Evolutionary conservation across 345 rosid genomes (phyloP), one percentile per base, ranked within the genome.

Genomic region (Alliaria petiolata): DNA sequence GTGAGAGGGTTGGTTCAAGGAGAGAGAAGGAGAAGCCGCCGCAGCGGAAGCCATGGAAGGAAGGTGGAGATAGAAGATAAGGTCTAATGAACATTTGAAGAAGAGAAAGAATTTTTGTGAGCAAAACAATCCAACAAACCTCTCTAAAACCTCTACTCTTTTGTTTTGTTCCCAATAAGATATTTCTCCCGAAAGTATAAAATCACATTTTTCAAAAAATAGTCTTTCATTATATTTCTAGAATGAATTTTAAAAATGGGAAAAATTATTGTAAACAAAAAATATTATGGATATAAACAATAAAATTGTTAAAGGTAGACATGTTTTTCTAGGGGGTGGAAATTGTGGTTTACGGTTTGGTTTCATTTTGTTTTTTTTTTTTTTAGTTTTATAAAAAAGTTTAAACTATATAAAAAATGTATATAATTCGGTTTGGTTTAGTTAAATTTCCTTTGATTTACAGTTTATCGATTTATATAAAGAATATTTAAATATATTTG

Each of bases 31-130:
- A 45, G 70, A 34, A 36, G 81, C 58, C 61, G 79, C 76, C 34
- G 80, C 58, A 39, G 81, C 46, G 65, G 87, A 82, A 77, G 87
- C 86, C 90, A 84, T 76, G 54, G 61, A 54, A 45, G 71, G 68
- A 49, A 62, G 54, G 49, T 20, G 69, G 53, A 73, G 78, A 36
- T 57, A 76, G 71, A 63, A 56, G 79, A 76, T 76, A 76, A 76
- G 79, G 79, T 76, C 60, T 45, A 42, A 28, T 47, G 70, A 69
- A 69, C 75, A 69, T 62, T 62, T 76, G 75, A 62, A 76, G 61
- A 68, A 68, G 44, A 33, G 34, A 71, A 9, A 40, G 20, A 26
- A 38, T 2, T 53, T 16, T 42, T 17, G 34, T 16, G 67, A 28
- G 67, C 25, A 12, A 12, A 40, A 60, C 20, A 63, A 50, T 60